Base-by-base conservation (phyloP, 306 rosid genomes). In the Acacia confusa region DNA sequence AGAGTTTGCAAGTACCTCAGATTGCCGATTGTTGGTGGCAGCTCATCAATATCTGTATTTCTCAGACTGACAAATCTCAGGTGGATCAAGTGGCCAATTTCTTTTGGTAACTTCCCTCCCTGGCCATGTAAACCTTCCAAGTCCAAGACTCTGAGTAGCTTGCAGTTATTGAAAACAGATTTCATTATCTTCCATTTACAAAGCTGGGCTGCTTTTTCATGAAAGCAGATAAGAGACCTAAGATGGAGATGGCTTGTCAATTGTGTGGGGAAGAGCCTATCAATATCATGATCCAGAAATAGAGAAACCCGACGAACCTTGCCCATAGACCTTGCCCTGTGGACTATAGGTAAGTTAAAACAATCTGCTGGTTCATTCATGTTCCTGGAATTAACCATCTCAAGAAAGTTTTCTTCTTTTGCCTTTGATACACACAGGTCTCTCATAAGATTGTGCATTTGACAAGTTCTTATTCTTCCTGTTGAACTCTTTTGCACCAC, bases 381-480 rank as follows among this genome's bases (percentile, higher is more conserved):
- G 79, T 75, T 71, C 71, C 85, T 20, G 13, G 82, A 83, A 80
- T 68, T 66, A 24, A 82, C 41, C 50, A 70, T 72, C 79, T 78
- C 79, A 52, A 84, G 81, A 85, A 87, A 91, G 24, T 86, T 83
- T 53, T 89, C 93, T 15, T 78, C 75, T n/a, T 71, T 78, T 43
- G 89, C 91, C 76, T 85, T 91, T 4, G 45, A 17, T 2, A 79
- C 43, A 30, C 89, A 91, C 2, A 89, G 32, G 69, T 86, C 88
- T 77, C 87, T 68, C 92, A 89, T 86, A 30, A 82, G 87, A 81
- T 85, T 86, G 34, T 89, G 92, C 78, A 91, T 75, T 19, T 85
- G 84, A n/a, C 84, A 84, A 28, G 86, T 87, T 81, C 86, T 90
- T 11, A 88, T 85, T 80, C 86, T 78, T 71, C 90, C 91, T 7